Conservation (phyloP, 371 early-diverging fungal genomes). For the Apophysomyces elegans region DNA sequence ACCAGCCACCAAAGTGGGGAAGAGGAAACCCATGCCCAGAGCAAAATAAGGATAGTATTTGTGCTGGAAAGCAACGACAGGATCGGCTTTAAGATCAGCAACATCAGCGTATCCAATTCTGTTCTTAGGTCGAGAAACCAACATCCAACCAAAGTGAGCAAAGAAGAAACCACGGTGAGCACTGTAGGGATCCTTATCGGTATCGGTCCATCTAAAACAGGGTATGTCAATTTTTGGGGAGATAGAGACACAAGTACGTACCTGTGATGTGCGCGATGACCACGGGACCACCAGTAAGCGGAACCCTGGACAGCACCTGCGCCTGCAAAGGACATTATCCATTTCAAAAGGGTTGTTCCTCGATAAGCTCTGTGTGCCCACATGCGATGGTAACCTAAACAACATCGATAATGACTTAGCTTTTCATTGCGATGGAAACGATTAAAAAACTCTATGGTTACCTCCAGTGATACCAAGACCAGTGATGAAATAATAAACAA, state of each 20-base stretch:
- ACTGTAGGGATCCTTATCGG: slow-evolving; percentile 90
- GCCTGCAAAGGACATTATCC: slow-evolving; percentile 66
- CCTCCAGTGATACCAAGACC: slow-evolving; percentile 94
- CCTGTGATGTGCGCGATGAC: slow-evolving; percentile 89
- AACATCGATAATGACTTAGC: neutral
- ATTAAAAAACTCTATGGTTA: slow-evolving; percentile 20
- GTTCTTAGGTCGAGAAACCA: slow-evolving; percentile 73
- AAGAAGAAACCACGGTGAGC: slow-evolving; percentile 86
- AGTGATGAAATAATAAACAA: slow-evolving; percentile 81
- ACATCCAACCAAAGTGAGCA: slow-evolving; percentile 93
- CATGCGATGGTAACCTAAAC: slow-evolving; percentile 77
- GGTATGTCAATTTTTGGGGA: neutral
- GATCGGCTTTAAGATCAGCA: slow-evolving; percentile 80
- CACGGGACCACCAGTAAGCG: slow-evolving; percentile 84
- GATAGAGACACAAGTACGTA: neutral
- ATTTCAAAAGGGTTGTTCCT: slow-evolving; percentile 60
- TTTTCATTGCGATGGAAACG: neutral
- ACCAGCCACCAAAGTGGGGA: slow-evolving; percentile 85
- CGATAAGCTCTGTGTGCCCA: slow-evolving; percentile 84
- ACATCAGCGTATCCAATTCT: slow-evolving; percentile 83
- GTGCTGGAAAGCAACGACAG: slow-evolving; percentile 84
- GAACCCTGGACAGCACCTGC: slow-evolving; percentile 85
- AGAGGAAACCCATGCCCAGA: slow-evolving; percentile 68
- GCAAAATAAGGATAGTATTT: slow-evolving; percentile 79
- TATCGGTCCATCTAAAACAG: slow-evolving; percentile 76